A percentile compares a stretch with the other conserved stretches of the same genome.
Evolutionary conservation across 2,329 filamentous ascomycete genomes (phyloP).

Genomic region (Verruconis gallopava): DNA sequence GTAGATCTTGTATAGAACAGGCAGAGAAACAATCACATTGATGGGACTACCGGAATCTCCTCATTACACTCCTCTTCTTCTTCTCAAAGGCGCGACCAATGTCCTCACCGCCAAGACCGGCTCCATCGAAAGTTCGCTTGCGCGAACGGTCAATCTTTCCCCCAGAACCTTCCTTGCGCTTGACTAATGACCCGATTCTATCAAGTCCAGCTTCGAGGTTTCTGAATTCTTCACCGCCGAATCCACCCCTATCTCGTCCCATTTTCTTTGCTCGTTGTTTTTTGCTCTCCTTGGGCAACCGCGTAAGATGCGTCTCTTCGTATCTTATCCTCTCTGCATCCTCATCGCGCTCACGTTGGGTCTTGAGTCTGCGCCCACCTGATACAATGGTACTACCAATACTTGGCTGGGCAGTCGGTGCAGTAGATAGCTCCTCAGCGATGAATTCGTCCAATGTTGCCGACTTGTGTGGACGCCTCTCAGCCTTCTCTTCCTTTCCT

Average conservation of each 20-base stretch:
- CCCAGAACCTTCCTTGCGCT: constrained; percentile 46
- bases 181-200: constrained; percentile 72
- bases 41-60: constrained; percentile 4
- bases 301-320: constrained; percentile 85
- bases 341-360: constrained; percentile 57
- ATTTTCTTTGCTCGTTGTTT: constrained; percentile 62
- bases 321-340: constrained; percentile 74
- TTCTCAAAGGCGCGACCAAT: constrained; percentile 68
- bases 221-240: constrained; percentile 89
- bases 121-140: constrained; percentile 55
- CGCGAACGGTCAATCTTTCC: constrained; percentile 68
- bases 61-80: constrained; percentile 39
- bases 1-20: no score
- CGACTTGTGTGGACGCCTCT: constrained; percentile 46
- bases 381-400: constrained; percentile 81
- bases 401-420: constrained; percentile 72
- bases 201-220: constrained; percentile 74
- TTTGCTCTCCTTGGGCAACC: constrained; percentile 75
- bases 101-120: constrained; percentile 50
- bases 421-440: constrained; percentile 65
- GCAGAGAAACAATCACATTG: no score
- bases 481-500: constrained; percentile 44
- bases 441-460: constrained; percentile 88
- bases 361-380: constrained; percentile 68
- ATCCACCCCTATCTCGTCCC: constrained; percentile 34